phyloP scores from a whole-genome alignment of 78 protist genomes.

The Polysphondylium violaceum region DNA sequence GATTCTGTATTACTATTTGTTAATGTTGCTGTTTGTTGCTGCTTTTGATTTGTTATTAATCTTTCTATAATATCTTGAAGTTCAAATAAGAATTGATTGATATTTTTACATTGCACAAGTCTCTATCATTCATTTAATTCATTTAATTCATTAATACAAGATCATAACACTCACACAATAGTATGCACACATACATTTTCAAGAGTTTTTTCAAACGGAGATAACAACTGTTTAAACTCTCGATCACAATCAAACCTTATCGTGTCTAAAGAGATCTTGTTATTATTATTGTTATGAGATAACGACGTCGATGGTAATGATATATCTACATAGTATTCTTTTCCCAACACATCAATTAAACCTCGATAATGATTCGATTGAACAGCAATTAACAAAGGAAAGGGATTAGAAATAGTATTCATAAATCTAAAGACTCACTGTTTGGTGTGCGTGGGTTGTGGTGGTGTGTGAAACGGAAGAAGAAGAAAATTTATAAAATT shows the following conservation, averaged over 20 bases:
- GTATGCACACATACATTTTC: slow-evolving; percentile 10
- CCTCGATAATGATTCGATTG: slow-evolving; percentile 41
- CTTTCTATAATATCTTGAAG: slow-evolving; percentile 55
- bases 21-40: background rate
- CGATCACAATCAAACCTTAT: slow-evolving; percentile 28
- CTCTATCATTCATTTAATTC: background rate
- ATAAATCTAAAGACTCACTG: too few relatives aligned
- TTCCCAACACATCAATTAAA: slow-evolving; percentile 3
- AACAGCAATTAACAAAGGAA: slow-evolving; percentile 41
- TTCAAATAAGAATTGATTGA: slow-evolving; percentile 63
- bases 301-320: background rate
- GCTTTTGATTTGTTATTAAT: background rate
- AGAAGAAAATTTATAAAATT: too few relatives aligned
- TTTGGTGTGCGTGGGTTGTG: too few relatives aligned
- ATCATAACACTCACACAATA: background rate
- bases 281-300: background rate
- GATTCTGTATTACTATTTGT: background rate
- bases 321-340: slow-evolving; percentile 60
- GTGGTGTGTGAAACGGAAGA: too few relatives aligned
- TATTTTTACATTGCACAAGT: slow-evolving; percentile 50
- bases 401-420: too few relatives aligned
- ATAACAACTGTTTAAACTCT: slow-evolving; percentile 7
- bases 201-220: background rate
- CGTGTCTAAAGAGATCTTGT: slow-evolving; percentile 16
- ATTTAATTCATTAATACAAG: background rate